A percentile compares a stretch with the other conserved stretches of the same genome.
Conservation (phyloP, 495 filamentous ascomycete genomes). For the Xylaria intraflava region DNA sequence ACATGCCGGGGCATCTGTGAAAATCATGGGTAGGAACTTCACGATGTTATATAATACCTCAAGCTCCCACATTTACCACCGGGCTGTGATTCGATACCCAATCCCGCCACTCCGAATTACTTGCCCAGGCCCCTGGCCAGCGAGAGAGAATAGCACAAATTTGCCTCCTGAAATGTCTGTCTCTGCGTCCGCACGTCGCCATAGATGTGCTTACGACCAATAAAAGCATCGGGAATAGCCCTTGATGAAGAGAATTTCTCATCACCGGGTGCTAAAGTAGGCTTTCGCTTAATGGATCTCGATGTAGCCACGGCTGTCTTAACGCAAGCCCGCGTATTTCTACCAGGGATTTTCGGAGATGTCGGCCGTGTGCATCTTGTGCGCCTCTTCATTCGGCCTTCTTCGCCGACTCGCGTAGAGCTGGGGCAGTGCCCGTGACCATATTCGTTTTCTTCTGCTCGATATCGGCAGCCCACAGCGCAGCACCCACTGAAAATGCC, state of each 20-base stretch:
- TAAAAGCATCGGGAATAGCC: too few species aligned
- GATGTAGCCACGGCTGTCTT: neutral
- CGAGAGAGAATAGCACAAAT: too few species aligned
- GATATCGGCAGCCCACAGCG: constrained; percentile 88
- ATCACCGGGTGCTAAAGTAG: neutral
- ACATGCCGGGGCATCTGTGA: too few species aligned
- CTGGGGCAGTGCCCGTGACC: constrained; percentile 46
- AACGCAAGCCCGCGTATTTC: constrained; percentile 1
- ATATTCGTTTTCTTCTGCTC: constrained; percentile 54
- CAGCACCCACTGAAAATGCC: constrained; percentile 60
- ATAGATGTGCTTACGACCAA: too few species aligned
- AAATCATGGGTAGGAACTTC: too few species aligned
- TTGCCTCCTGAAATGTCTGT: too few species aligned
- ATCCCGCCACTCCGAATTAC: too few species aligned
- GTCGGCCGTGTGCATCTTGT: constrained; percentile 16
- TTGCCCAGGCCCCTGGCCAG: too few species aligned
- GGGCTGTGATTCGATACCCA: too few species aligned
- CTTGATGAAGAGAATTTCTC: neutral
- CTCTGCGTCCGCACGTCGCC: too few species aligned
- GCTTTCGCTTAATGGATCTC: neutral
- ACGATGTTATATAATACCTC: too few species aligned
- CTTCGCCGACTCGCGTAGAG: constrained; percentile 47
- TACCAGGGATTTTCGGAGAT: constrained; percentile 19
- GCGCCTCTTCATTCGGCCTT: constrained; percentile 42
- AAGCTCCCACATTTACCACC: too few species aligned